Evolutionary conservation across 2,329 filamentous ascomycete genomes (phyloP), one percentile per base, ranked within the genome.

Genomic region (Cladosporium velox): DNA sequence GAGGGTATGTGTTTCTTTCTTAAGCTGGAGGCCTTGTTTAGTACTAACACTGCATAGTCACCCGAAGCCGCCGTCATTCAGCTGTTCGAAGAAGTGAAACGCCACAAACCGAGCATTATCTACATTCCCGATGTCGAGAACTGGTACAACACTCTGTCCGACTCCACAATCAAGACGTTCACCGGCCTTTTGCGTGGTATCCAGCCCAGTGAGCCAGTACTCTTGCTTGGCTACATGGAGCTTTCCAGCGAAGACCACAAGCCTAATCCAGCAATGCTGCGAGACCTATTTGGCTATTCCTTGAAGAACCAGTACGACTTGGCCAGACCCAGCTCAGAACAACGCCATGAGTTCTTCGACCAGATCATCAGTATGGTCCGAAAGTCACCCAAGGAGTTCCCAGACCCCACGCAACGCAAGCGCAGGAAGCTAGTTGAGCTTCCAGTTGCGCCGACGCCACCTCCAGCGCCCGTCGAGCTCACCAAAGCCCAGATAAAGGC

Each of bases 41-140:
- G 34, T 11, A 34, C 65, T 66, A 38, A 65, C 38, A 26, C 67
- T 87, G 35, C 44, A 14, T 64, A 77, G 76, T 88, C 91, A 1
- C 86, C 91, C 18, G 95, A 98, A 80, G 91, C 95, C 71, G 91
- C 93, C 11, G 88, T 99, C 69, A 92, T 97, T 14, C 90, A 93
- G 70, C 84, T 96, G 8, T 98, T 99, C 75, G 89, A 91, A 0
- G 95, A 98, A 80, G 91, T 96, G 44, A 92, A 94, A 77, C 89
- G 93, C 44, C 93, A 97, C 76, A 97, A 97, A 77, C 95, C 95
- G 0, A 96, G 93, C 76, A 92, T 98, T 44, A 95, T 99, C 61
- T 98, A 93, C 78, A 91, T 99, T 52, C 94, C 95, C 2, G 90
- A 93, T 71, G 87, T 98, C 59, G 91, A 97, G 71, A 86, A 90